Base-by-base conservation (phyloP, 306 rosid species). In the Ormosia emarginata region DNA sequence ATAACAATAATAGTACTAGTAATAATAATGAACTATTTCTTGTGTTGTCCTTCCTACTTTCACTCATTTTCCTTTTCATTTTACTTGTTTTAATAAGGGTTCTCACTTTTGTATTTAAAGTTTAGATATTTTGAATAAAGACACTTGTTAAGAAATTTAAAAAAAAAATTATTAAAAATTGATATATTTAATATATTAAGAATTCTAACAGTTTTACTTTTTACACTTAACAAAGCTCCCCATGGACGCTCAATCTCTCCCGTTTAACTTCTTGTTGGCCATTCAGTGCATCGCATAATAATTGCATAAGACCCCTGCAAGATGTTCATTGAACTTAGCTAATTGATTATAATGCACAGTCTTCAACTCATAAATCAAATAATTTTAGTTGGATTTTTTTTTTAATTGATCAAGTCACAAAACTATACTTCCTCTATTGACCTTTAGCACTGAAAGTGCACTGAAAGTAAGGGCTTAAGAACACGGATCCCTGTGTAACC, bases 321-420 rank as follows among this genome's bases (percentile, higher is more conserved):
- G 33, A 52, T 18, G 65, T 78, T 78, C 82, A 67, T 78, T 67
- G 82, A 78, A 78, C 74, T 53, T 53, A 39, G 67, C 75, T 67
- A 53, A 53, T 3, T 67, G 15, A 37, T 3, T 18, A 10, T 44
- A 7, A 75, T 32, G 59, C 71, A 75, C 80, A 61, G 9, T 75
- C 30, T 61, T 62, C 80, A 4, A 62, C 37, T 76, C 62, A 49
- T 77, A 11, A 34, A 63, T 63, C 24, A 47, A 63, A 75, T 74
- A 43, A 13, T 75, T 57, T 6, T 41, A 4, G 3, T n/a, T 32
- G 15, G 24, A 24, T 24, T 24, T 24, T 6, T 47, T 77, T 65
- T 67, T 66, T 5, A 55, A 53, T 66, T 7, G 57, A 67, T 37
- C 41, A 37, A 58, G 81, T 8, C 67, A 43, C 82, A 52, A 37